Percentiles rank a stretch among this genome's conserved stretches.
These are phyloP conservation scores for Fusarium decemcellulare DNA, from an alignment of 2,329 filamentous ascomycete genomes.

Conservation along the genomic window DNA sequence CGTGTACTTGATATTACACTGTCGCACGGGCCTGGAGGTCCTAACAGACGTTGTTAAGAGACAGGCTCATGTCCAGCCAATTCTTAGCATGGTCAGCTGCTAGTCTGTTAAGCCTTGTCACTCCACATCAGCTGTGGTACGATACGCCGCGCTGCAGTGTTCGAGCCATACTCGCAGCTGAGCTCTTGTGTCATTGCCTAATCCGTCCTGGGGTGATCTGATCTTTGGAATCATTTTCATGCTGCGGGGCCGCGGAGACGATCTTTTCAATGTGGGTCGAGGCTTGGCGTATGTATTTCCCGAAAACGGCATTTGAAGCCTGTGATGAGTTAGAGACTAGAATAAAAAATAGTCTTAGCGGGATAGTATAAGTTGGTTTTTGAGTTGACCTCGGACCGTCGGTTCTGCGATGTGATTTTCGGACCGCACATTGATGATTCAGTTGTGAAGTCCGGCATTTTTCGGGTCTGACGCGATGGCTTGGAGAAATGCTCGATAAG, in stretches of 20 bases:
- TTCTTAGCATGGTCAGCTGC: not conserved
- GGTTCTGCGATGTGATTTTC: too few species aligned
- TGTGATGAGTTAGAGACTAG: not conserved
- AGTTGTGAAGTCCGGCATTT: too few species aligned
- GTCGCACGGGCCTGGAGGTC: not conserved
- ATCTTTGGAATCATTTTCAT: conserved; percentile 43
- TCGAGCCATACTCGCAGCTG: conserved; percentile 17
- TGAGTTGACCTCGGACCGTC: too few species aligned
- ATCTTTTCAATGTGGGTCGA: conserved; percentile 15
- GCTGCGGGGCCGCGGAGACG: conserved; percentile 37
- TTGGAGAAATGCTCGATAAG: too few species aligned
- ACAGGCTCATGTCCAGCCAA: not conserved
- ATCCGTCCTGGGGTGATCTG: conserved; percentile 19
- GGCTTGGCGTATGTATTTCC: not conserved
- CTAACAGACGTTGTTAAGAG: not conserved
- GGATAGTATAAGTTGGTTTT: too few species aligned
- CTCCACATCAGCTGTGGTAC: not conserved
- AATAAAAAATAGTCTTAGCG: not conserved
- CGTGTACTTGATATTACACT: not conserved
- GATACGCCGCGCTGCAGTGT: not conserved
- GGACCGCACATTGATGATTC: too few species aligned
- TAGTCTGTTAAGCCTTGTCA: not conserved
- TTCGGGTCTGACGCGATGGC: too few species aligned
- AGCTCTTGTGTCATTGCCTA: conserved; percentile 13
- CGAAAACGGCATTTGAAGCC: not conserved